phyloP scores from a whole-genome alignment of 176 grass and related monocot genomes.

The Secale cereale region DNA sequence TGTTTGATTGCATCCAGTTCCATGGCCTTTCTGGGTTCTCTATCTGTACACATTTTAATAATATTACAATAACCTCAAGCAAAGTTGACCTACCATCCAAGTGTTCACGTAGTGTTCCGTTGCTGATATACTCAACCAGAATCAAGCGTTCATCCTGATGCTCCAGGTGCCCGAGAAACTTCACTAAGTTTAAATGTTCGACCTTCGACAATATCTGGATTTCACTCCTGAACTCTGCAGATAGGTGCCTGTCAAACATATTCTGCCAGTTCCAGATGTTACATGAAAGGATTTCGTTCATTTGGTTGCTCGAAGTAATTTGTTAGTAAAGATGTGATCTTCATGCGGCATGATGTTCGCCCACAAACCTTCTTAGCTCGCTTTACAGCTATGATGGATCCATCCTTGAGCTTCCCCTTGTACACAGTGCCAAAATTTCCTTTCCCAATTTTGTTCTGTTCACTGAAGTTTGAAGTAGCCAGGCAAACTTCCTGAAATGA shows the following conservation, averaged over 20 bases:
- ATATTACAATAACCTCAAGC: background rate
- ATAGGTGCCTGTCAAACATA: constrained; percentile 53
- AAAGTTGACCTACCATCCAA: constrained; percentile 73
- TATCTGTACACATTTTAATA: constrained; percentile 16
- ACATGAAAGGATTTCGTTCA: background rate
- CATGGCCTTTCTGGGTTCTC: background rate
- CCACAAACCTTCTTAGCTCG: constrained; percentile 72
- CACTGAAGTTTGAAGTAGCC: constrained; percentile 80
- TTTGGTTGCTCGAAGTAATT: constrained; percentile 11
- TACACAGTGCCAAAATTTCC: constrained; percentile 84
- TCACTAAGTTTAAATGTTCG: constrained; percentile 79
- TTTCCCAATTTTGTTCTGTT: constrained; percentile 75
- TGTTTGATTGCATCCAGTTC: constrained; percentile 5
- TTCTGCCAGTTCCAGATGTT: constrained; percentile 55
- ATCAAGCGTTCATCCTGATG: constrained; percentile 63
- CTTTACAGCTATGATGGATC: constrained; percentile 79
- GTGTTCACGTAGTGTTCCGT: constrained; percentile 85
- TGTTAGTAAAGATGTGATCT: constrained; percentile 11
- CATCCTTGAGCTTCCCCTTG: constrained; percentile 79
- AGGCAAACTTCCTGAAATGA: constrained; percentile 59
- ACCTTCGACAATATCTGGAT: constrained; percentile 74
- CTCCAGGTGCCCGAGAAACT: constrained; percentile 74
- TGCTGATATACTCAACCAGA: constrained; percentile 72
- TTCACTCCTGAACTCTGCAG: constrained; percentile 73
- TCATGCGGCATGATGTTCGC: constrained; percentile 13